These are phyloP conservation scores for Eremochloa ophiuroides DNA, from an alignment of 176 grass and related monocot species.

Conservation along the genomic window DNA sequence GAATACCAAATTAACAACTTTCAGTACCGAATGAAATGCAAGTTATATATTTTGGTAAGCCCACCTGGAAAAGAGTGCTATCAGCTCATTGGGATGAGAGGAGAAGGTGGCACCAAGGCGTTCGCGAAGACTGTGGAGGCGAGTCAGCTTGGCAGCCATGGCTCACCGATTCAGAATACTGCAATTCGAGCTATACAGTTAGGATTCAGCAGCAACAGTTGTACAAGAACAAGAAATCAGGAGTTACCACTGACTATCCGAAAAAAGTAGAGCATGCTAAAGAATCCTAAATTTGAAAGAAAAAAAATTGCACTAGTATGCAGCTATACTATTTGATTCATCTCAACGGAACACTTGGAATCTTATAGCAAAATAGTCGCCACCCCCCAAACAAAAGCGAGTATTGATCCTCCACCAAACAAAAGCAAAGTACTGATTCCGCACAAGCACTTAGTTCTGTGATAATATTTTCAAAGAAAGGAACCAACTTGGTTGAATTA, in stretches of 20 bases:
- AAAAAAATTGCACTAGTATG: not conserved
- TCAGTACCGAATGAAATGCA: not conserved
- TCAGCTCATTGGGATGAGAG: conserved; percentile 90
- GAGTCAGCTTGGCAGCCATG: conserved; percentile 85
- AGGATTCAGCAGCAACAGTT: not conserved
- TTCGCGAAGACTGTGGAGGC: conserved; percentile 77
- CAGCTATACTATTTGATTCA: not conserved
- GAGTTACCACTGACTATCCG: not conserved
- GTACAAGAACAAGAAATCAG: conserved; percentile 39
- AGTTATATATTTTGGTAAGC: conserved; percentile 21
- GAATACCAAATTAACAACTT: conserved; percentile 1
- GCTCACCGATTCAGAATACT: conserved; percentile 23
- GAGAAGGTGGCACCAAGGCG: conserved; percentile 73
- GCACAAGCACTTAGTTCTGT: not conserved
- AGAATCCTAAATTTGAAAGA: not conserved
- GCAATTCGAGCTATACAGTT: conserved; percentile 1
- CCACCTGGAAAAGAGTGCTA: conserved; percentile 88
- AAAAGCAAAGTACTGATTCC: conserved; percentile 4
- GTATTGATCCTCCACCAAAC: conserved; percentile 1
- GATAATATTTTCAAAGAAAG: not conserved
- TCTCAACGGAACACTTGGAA: not conserved
- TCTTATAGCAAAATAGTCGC: not conserved
- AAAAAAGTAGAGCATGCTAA: not conserved
- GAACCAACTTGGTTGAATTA: not conserved
- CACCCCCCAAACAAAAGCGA: not conserved